These are phyloP conservation scores for Acacia concinna DNA, from an alignment of 331 rosid species.

Conservation along the genomic window DNA sequence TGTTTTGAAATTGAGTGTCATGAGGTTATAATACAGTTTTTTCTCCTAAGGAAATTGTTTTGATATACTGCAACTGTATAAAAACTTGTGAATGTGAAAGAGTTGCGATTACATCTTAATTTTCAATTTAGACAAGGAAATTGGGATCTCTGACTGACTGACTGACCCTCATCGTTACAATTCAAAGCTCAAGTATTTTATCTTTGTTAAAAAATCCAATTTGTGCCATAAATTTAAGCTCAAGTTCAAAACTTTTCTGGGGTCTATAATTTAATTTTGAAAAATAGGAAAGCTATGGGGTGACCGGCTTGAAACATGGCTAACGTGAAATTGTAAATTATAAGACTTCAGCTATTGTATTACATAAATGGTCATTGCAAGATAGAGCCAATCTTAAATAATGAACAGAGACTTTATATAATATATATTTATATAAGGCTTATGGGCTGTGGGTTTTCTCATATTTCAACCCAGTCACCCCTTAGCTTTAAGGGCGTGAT, in stretches of 20 bases:
- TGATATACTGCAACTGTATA: background rate
- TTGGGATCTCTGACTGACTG: background rate
- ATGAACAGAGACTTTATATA: too few species aligned
- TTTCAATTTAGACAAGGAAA: background rate
- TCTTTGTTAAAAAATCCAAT: background rate
- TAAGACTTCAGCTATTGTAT: too few species aligned
- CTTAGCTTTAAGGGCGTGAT: too few species aligned
- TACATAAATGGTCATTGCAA: too few species aligned
- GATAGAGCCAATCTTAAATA: too few species aligned
- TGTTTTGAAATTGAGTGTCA: background rate
- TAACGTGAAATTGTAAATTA: too few species aligned
- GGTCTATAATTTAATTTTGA: background rate
- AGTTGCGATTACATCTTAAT: background rate
- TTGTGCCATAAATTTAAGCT: background rate
- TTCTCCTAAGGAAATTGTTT: background rate
- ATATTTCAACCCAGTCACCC: too few species aligned
- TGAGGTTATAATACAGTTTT: background rate
- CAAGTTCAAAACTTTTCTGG: background rate
- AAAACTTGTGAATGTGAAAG: background rate
- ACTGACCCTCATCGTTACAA: background rate
- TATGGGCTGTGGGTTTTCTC: too few species aligned
- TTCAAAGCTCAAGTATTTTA: background rate
- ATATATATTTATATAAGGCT: too few species aligned
- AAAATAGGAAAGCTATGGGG: too few species aligned
- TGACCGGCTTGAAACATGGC: too few species aligned